Evolutionary conservation across 2,329 filamentous ascomycete genomes (phyloP), one percentile per base, ranked within the genome.

Genomic region (Juglanconis juglandina): DNA sequence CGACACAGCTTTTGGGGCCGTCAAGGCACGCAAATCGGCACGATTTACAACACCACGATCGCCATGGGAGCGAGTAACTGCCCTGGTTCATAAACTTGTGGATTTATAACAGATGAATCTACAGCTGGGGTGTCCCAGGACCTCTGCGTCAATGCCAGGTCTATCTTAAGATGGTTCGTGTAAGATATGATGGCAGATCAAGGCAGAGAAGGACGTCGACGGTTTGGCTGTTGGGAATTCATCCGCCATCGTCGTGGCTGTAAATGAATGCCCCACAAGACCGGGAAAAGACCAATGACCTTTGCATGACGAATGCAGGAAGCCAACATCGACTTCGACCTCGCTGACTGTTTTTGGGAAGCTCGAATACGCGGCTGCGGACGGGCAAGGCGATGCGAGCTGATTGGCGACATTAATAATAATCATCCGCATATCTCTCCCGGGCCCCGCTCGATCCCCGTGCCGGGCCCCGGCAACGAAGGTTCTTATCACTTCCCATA

Each of bases 111-210:
- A 24, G 24, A 24, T 24, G 24, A 24, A 24, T 24, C 24, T 24
- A 24, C 24, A 24, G 24, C 24, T 24, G 37, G 37, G 13, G 37
- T 41, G 13, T 41, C 37, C 37, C 37, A 41, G 3, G 3, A 41
- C 37, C 37, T 41, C 13, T 41, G 13, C 37, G 37, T 8, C 8
- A 2, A 41, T 13, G 13, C 8, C 3, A 41, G 8, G 13, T 41
- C 37, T 24, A 2, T 24, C 24, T 24, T 24, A 41, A 13, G 37
- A 41, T 75, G 73, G 3, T 8, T 41, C 37, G 3, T 41, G 37
- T 13, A 13, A 13, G 8, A 41, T 13, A 13, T 41, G 37, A 8
- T 41, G 37, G 37, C 37, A 41, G 37, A 8, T 41, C 37, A 41
- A 41, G 37, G 37, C 13, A 41, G 37, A 41, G 8, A 8, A 41